Evolutionary conservation across 345 rosid species (phyloP).

Genomic region (Hibiscus trionum): DNA sequence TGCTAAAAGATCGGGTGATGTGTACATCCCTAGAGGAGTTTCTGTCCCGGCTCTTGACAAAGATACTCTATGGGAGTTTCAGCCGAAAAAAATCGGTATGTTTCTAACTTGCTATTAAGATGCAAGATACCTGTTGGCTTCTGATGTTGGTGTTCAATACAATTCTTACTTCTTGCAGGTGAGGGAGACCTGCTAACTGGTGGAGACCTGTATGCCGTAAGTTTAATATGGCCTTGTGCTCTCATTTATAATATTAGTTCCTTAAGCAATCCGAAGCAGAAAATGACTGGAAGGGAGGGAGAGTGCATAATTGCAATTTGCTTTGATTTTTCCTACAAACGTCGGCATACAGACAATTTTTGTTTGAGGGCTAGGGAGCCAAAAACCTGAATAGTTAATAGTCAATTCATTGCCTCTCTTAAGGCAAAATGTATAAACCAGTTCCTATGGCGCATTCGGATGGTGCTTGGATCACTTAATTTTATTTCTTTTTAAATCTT

Average conservation of each 20-base stretch:
- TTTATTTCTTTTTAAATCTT: not conserved
- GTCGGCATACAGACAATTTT: not conserved
- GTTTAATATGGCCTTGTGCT: slow-evolving; percentile 24
- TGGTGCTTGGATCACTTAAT: not conserved
- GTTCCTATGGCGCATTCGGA: not conserved
- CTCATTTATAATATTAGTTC: slow-evolving; percentile 1
- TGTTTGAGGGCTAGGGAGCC: not conserved
- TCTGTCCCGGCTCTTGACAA: slow-evolving; percentile 97
- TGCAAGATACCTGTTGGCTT: slow-evolving; percentile 4
- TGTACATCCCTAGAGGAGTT: slow-evolving; percentile 98
- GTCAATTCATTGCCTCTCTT: not conserved
- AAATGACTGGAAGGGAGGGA: not conserved
- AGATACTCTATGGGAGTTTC: slow-evolving; percentile 87
- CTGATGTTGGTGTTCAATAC: not conserved
- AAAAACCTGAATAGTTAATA: not conserved
- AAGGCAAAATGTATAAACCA: not conserved
- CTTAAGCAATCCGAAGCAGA: not conserved
- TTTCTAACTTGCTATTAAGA: not conserved
- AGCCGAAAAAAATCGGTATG: slow-evolving; percentile 81
- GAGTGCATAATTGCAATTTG: not conserved
- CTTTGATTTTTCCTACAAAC: not conserved
- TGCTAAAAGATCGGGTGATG: slow-evolving; percentile 89
- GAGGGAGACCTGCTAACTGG: slow-evolving; percentile 98
- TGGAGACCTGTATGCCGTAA: slow-evolving; percentile 97
- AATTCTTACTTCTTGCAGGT: slow-evolving; percentile 31